A percentile compares a stretch with the other conserved stretches of the same genome.
phyloP scores from a whole-genome alignment of 495 filamentous ascomycete species.

The Penicillium samsonianum region DNA sequence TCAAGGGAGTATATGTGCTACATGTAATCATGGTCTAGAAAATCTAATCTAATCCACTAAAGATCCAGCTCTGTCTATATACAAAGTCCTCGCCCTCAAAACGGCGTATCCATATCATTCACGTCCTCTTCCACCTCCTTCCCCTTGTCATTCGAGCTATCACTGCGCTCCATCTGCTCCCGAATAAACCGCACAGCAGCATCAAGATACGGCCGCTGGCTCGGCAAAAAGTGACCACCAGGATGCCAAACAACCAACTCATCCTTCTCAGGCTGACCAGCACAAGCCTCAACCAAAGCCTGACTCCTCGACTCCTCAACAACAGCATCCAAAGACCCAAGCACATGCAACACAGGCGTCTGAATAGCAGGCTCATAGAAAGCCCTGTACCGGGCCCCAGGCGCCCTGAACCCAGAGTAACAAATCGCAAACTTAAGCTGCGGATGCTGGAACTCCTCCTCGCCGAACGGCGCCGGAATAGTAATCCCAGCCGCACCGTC shows the following conservation, averaged over 20 bases:
- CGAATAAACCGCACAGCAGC: slow-evolving; percentile 73
- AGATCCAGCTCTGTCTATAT: slow-evolving; percentile 9
- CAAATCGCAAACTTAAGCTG: slow-evolving; percentile 75
- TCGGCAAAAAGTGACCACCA: slow-evolving; percentile 90
- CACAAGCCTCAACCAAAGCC: slow-evolving; percentile 67
- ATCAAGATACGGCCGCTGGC: slow-evolving; percentile 75
- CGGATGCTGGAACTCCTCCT: slow-evolving; percentile 46
- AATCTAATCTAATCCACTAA: slow-evolving; percentile 15
- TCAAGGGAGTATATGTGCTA: neutral
- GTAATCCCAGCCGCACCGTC: slow-evolving; percentile 32
- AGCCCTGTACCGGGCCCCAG: slow-evolving; percentile 58
- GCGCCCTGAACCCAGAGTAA: slow-evolving; percentile 78
- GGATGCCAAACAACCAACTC: slow-evolving; percentile 77
- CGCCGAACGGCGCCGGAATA: slow-evolving; percentile 54
- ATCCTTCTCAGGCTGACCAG: slow-evolving; percentile 50
- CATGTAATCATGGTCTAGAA: slow-evolving; percentile 4
- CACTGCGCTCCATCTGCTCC: slow-evolving; percentile 49
- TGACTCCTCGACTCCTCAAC: slow-evolving; percentile 74
- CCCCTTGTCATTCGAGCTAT: slow-evolving; percentile 32
- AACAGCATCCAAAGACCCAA: slow-evolving; percentile 85
- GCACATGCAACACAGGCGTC: slow-evolving; percentile 79
- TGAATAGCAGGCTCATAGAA: slow-evolving; percentile 75
- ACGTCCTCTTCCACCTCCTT: slow-evolving; percentile 48
- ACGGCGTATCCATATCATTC: slow-evolving; percentile 70
- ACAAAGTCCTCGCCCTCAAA: slow-evolving; percentile 37